Base-by-base conservation (phyloP, 2,329 filamentous ascomycete species). In the Colletotrichum salicis region DNA sequence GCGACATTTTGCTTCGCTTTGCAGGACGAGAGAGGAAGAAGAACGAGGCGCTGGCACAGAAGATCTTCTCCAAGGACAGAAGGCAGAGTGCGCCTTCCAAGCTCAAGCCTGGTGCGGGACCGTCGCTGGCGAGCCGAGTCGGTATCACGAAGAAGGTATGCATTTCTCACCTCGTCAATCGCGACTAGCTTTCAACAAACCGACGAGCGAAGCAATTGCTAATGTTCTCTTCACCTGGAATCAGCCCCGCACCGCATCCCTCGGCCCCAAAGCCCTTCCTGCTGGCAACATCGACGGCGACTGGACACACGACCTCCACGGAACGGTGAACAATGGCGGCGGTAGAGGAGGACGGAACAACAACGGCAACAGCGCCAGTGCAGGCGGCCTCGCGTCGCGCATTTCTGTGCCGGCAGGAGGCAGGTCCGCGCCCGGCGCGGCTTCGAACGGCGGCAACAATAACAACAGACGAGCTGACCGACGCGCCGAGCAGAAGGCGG, bases 101-200 rank as follows among this genome's bases (percentile, higher is more conserved):
- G 70, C 78, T 84, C 69, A 89, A 84, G 77, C 79, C 82, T 72
- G 79, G 80, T 68, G 77, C 80, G 62, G 84, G 87, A 63, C 85
- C 90, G 77, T 89, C 89, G 3, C 87, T 95, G 62, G 90, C 93
- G 67, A 93, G 91, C 81, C 89, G 93, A 80, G 90, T 93, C 70
- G 93, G 93, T 51, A 86, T 95, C 61, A 90, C 89, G 77, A 95
- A 95, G 89, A 95, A 95, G 89, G 91, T 91, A 85, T 68, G 77
- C 73, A 70, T 6, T 60, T 54, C 12, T 65, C 41, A 22, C 19
- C 41, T n/a, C 4, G 7, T 52, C 8, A 8, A 29, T 22, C 5
- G 24, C 15, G 24, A 15, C 52, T 72, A 56, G 56, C 45, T 27
- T 31, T 5, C 12, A 45, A 19, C 19, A 48, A 48, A 22, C 4